Evolutionary conservation across 169 alveolate genomes (phyloP), one percentile per base, ranked within the genome.

Genomic region (Besnoitia besnoiti): DNA sequence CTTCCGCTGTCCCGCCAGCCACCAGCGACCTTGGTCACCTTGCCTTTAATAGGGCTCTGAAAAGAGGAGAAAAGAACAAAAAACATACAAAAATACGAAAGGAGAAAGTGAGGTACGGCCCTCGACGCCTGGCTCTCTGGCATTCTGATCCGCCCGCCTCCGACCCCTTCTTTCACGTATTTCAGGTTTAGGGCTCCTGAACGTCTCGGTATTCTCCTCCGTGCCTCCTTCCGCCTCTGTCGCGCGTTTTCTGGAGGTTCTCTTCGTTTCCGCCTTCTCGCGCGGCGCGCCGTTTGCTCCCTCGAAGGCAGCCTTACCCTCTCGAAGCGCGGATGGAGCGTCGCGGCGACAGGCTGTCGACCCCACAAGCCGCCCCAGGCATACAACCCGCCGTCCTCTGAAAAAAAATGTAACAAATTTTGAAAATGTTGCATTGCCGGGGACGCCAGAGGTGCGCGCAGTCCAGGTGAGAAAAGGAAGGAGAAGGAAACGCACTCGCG

Each of bases 311-410:
- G 24, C 27, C 67, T 55, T n/a, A 67, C 80, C 80, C n/a, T 14
- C 40, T 67, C 80, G 44, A 33, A 67, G 40, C 80, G 40, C 3
- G 80, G 80, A n/a, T 35, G 39, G 12, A 67, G 80, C 40, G 80
- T n/a, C 80, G n/a, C n/a, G 24, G 80, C 47, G 39, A 67, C 39
- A 19, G 80, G 80, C 44, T 30, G 12, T 33, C 80, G 14, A 16
- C 80, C 80, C 80, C 80, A 67, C 39, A 21, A 8, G 46, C 80
- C 80, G 2, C 80, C 80, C 80, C 80, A 67, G 44, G 80, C 80
- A 35, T 67, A n/a, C 39, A 67, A 42, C 14, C 30, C 21, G 3
- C 80, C 80, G 42, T 67, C 80, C 44, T 67, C 80, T 67, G 80
- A 14, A 67, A 3, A 55, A 19, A 55, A 16, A 16, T n/a, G n/a